Conservation (phyloP, 228 moss, liverwort and hornwort genomes). For the Sphagnum fallax region DNA sequence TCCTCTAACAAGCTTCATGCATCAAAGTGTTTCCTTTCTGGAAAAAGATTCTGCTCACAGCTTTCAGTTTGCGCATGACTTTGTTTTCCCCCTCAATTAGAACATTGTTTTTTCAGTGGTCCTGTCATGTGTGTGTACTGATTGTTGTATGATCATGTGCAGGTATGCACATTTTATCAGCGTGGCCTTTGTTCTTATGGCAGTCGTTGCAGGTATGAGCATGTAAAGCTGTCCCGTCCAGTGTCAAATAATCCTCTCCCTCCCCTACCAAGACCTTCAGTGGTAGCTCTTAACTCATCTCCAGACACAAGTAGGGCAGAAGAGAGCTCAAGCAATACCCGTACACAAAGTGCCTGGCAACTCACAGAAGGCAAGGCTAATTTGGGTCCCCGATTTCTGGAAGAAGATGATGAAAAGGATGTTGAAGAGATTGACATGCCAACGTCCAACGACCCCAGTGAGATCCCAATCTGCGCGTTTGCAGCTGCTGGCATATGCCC, state of each 20-base stretch:
- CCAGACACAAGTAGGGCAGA: conserved; percentile 4
- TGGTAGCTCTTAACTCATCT: conserved; percentile 10
- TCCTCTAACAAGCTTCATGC: no score
- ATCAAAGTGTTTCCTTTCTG: no score
- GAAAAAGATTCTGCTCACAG: no score
- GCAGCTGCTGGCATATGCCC: conserved; percentile 71
- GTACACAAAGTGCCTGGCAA: conserved; percentile 34
- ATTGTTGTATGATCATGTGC: conserved; percentile 1
- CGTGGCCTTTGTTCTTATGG: conserved; percentile 85
- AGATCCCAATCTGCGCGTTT: conserved; percentile 81
- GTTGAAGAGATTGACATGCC: conserved; percentile 10
- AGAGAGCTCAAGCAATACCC: conserved; percentile 6
- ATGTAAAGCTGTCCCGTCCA: conserved; percentile 50
- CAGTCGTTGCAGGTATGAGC: conserved; percentile 81
- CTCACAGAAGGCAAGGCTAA: conserved; percentile 4
- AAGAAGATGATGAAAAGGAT: conserved; percentile 28
- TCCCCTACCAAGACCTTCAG: conserved; percentile 19
- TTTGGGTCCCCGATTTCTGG: conserved; percentile 7
- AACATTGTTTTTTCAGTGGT: neutral
- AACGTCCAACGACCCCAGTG: conserved; percentile 30
- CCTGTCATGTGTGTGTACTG: neutral
- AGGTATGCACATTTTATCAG: conserved; percentile 91
- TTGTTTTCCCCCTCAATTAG: neutral
- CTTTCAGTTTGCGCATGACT: no score
- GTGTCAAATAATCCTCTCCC: conserved; percentile 7